A percentile compares a stretch with the other conserved stretches of the same genome.
phyloP scores from a whole-genome alignment of 805 yeast species.

The Torulaspora franciscae region DNA sequence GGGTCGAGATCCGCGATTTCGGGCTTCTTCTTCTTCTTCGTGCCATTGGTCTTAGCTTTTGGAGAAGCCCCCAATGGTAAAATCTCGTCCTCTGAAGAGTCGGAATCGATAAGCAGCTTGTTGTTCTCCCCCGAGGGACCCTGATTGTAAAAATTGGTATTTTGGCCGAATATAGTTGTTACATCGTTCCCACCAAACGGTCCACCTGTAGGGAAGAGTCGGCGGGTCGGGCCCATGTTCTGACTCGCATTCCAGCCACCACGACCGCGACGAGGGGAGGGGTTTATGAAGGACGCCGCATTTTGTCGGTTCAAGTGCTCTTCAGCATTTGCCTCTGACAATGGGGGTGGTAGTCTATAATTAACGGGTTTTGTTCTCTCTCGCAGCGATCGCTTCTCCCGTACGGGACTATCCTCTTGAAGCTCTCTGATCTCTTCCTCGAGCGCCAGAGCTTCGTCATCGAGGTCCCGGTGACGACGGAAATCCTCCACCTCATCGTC shows the following conservation, averaged over 20 bases:
- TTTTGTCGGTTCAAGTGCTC: slow-evolving; percentile 29
- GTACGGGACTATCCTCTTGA: slow-evolving; percentile 54
- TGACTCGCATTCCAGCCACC: slow-evolving; percentile 38
- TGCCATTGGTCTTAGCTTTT: slow-evolving; percentile 34
- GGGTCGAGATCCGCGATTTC: slow-evolving; percentile 88
- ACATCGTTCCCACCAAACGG: slow-evolving; percentile 98
- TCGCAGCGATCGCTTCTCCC: slow-evolving; percentile 50
- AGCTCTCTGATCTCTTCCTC: slow-evolving; percentile 64
- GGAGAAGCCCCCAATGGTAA: slow-evolving; percentile 43
- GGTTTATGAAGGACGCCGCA: slow-evolving; percentile 15
- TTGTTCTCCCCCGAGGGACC: slow-evolving; percentile 23
- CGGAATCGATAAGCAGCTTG: slow-evolving; percentile 43
- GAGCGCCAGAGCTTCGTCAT: slow-evolving; percentile 36
- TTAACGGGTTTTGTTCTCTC: slow-evolving; percentile 71
- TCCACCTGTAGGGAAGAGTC: slow-evolving; percentile 89
- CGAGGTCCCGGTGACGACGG: slow-evolving; percentile 25
- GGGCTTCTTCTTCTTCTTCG: slow-evolving; percentile 46
- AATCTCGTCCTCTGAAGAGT: slow-evolving; percentile 60
- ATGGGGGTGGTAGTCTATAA: slow-evolving; percentile 80
- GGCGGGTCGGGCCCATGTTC: slow-evolving; percentile 48
- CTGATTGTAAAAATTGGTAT: slow-evolving; percentile 40
- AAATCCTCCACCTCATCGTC: slow-evolving; percentile 30
- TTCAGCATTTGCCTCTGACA: slow-evolving; percentile 39
- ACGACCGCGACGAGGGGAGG: slow-evolving; percentile 38
- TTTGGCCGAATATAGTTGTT: slow-evolving; percentile 70